Evolutionary conservation across 1,284 basidiomycete species (phyloP).

Genomic region (Puccinia novopanici): DNA sequence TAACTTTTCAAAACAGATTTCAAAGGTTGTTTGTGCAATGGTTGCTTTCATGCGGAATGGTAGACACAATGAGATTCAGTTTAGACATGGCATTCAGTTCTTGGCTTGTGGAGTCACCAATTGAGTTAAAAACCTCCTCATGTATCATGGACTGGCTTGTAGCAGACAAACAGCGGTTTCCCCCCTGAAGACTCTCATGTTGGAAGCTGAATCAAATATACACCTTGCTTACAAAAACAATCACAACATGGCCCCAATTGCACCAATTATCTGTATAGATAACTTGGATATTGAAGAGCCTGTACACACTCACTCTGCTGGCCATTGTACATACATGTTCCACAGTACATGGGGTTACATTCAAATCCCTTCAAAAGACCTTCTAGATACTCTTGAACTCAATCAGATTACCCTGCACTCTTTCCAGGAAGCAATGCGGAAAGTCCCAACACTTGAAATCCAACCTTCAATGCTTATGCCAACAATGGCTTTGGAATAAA

Average conservation of each 20-base stretch:
- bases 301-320: not conserved
- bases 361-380: not conserved
- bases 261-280: constrained; percentile 8
- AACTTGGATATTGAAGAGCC: constrained; percentile 15
- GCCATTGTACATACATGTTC: not conserved
- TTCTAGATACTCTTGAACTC: not conserved
- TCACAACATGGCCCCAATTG: not conserved
- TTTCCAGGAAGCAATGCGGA: not conserved
- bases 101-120: constrained; percentile 4
- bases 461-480: not conserved
- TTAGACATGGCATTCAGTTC: not conserved
- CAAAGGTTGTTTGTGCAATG: not conserved
- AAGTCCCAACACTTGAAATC: not conserved
- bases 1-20: not conserved
- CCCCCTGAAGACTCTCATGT: not conserved
- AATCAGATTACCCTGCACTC: not conserved
- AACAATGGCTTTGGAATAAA: not conserved
- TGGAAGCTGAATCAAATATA: not conserved
- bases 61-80: not conserved
- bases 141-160: not conserved
- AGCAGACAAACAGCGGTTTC: not conserved
- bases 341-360: constrained; percentile 18
- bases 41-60: not conserved
- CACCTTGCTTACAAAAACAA: not conserved
- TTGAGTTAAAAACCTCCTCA: not conserved